These are phyloP conservation scores for Colletotrichum sp. DNA, from an alignment of 2,329 filamentous ascomycete genomes.

Conservation along the genomic window DNA sequence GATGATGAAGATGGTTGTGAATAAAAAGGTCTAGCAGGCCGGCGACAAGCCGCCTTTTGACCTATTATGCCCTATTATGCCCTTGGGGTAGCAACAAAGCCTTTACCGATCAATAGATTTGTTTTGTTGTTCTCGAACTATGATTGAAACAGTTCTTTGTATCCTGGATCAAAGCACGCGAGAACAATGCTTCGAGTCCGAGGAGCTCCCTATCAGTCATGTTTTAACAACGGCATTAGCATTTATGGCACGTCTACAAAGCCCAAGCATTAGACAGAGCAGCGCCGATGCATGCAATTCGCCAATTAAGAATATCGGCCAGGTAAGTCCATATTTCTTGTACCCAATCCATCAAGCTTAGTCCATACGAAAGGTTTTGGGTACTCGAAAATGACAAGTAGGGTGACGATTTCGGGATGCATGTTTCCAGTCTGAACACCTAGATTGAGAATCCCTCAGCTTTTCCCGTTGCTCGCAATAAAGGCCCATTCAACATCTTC, in stretches of 20 bases:
- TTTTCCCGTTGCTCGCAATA: background rate
- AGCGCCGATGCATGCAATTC: background rate
- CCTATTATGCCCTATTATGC: background rate
- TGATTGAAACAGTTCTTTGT: background rate
- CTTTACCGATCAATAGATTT: background rate
- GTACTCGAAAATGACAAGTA: background rate
- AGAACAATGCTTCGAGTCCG: background rate
- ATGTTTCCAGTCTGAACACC: background rate
- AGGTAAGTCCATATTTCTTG: background rate
- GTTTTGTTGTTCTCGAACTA: background rate
- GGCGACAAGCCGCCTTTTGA: background rate
- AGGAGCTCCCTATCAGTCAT: background rate
- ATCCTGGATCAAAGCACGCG: background rate
- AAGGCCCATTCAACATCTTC: constrained; percentile 3
- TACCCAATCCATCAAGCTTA: background rate
- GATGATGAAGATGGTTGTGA: background rate
- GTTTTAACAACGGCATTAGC: background rate
- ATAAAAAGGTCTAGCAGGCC: background rate
- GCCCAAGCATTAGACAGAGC: background rate
- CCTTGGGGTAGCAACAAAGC: background rate
- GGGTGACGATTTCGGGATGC: background rate
- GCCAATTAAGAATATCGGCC: background rate
- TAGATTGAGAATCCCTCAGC: background rate
- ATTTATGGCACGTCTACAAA: background rate
- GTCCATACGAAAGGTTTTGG: background rate